Conservation (phyloP, 768 basidiomycete genomes). For the Tricholomella constricta region DNA sequence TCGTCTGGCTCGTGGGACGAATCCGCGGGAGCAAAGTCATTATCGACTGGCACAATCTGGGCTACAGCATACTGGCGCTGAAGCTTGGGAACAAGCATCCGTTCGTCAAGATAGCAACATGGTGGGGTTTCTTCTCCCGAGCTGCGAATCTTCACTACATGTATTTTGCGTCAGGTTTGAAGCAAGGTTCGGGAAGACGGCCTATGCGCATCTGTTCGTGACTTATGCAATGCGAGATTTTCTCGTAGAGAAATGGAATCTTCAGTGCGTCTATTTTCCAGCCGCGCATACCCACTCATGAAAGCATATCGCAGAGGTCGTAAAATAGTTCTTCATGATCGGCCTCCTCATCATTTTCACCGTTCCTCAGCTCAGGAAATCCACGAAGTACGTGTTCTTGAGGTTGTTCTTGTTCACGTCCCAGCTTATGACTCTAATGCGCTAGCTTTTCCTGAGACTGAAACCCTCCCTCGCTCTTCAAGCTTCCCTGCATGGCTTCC, state of each 20-base stretch:
- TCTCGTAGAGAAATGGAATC: slow-evolving; percentile 70
- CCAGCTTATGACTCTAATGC: slow-evolving; percentile 2
- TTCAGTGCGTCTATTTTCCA: slow-evolving; percentile 58
- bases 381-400: slow-evolving; percentile 60
- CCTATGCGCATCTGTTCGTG: slow-evolving; percentile 92
- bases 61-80: slow-evolving; percentile 89
- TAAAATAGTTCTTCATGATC: slow-evolving; percentile 83
- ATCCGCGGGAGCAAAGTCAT: slow-evolving; percentile 82
- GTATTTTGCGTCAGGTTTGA: slow-evolving; percentile 67
- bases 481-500: slow-evolving; percentile 45
- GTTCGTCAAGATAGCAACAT: slow-evolving; percentile 73
- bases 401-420: not conserved
- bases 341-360: slow-evolving; percentile 86
- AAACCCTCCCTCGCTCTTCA: slow-evolving; percentile 36
- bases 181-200: slow-evolving; percentile 69
- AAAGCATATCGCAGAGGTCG: slow-evolving; percentile 55
- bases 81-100: slow-evolving; percentile 69
- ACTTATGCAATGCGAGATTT: slow-evolving; percentile 82
- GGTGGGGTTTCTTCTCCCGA: slow-evolving; percentile 43
- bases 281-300: not conserved
- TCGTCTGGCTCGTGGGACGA: slow-evolving; percentile 74
- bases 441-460: slow-evolving; percentile 54
- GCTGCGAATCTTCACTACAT: not conserved
- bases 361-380: slow-evolving; percentile 66
- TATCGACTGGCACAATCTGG: slow-evolving; percentile 99